Percentiles rank a stretch among this genome's conserved stretches.
phyloP scores from a whole-genome alignment of 805 yeast genomes.

The Monosporozyma servazzii region DNA sequence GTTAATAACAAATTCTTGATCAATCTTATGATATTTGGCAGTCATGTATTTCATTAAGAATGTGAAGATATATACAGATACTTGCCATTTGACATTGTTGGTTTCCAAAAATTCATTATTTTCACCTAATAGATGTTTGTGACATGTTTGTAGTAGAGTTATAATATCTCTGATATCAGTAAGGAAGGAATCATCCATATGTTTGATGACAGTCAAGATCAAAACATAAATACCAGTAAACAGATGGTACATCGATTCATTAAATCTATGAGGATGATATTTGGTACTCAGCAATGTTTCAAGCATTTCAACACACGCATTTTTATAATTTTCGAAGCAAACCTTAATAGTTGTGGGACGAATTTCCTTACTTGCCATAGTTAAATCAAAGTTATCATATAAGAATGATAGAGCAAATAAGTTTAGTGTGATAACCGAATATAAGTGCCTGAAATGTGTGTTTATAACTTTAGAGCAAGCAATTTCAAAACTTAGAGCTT shows the following conservation, averaged over 20 bases:
- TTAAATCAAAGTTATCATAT: conserved; percentile 9
- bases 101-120: conserved; percentile 10
- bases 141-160: conserved; percentile 9
- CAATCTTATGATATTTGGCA: background rate
- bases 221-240: conserved; percentile 18
- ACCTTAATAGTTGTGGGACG: conserved; percentile 7
- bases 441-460: conserved; percentile 18
- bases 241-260: conserved; percentile 17
- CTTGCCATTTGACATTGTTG: conserved; percentile 22
- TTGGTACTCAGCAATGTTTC: conserved; percentile 13
- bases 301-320: conserved; percentile 13
- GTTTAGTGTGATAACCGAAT: conserved; percentile 13
- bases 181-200: conserved; percentile 11
- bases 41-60: conserved; percentile 13
- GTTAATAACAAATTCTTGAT: background rate
- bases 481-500: conserved; percentile 14
- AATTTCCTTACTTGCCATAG: conserved; percentile 12
- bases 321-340: conserved; percentile 9
- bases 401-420: conserved; percentile 17
- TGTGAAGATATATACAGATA: conserved; percentile 18
- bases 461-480: conserved; percentile 17
- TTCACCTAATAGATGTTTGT: conserved; percentile 14
- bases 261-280: conserved; percentile 17
- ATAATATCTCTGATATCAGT: conserved; percentile 9
- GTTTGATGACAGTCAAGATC: conserved; percentile 13